Conservation (phyloP, 306 rosid genomes). For the Vicia sativa region DNA sequence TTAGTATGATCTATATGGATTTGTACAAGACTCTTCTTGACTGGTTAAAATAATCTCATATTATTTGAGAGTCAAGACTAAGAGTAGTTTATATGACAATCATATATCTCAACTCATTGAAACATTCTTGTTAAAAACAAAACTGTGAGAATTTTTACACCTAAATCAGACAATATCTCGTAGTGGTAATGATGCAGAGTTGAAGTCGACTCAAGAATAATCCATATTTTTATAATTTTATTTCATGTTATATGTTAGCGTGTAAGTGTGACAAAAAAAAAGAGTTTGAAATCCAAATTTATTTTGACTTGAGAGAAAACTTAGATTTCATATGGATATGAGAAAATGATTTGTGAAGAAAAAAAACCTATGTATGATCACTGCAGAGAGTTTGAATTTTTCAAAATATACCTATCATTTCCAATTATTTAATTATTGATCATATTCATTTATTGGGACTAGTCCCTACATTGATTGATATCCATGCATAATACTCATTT, state of each 20-base stretch:
- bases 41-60: no score
- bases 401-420: conserved; percentile 38
- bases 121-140: no score
- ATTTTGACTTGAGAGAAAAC: conserved; percentile 16
- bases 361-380: conserved; percentile 7
- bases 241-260: conserved; percentile 1
- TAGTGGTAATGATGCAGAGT: no score
- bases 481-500: not conserved
- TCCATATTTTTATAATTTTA: not conserved
- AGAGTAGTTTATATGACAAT: no score
- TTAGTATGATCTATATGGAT: no score
- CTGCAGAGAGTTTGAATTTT: conserved; percentile 18
- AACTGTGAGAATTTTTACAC: no score
- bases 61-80: no score
- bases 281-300: not conserved
- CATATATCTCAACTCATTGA: no score
- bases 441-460: not conserved
- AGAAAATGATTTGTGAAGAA: conserved; percentile 18
- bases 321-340: conserved; percentile 26
- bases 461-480: conserved; percentile 22
- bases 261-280: not conserved
- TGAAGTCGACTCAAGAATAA: no score
- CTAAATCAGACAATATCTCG: no score
- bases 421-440: conserved; percentile 31
- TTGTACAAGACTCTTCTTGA: no score